Evolutionary conservation across 1,284 basidiomycete species (phyloP).

Genomic region (Sporisorium exsertum): DNA sequence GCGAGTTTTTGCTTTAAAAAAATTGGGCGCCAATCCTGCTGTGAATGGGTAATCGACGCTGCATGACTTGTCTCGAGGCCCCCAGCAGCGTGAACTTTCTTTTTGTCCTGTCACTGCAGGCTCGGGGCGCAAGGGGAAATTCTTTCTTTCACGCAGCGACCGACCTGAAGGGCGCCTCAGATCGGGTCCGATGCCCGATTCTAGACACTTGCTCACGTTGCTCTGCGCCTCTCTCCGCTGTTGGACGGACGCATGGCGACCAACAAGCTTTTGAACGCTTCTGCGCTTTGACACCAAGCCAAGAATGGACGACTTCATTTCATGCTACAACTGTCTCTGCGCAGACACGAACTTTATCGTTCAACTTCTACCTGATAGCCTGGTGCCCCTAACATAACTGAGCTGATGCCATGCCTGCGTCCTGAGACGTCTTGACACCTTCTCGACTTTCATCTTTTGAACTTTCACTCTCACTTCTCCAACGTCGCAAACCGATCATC

Average conservation of each 20-base stretch:
- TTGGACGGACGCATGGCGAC: slow-evolving; percentile 11
- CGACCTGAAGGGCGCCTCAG: too few relatives aligned
- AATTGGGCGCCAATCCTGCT: background rate
- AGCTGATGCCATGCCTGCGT: too few relatives aligned
- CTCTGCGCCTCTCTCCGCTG: background rate
- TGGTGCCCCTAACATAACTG: background rate
- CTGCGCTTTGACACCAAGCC: too few relatives aligned
- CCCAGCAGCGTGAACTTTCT: background rate
- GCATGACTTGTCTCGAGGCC: slow-evolving; percentile 6
- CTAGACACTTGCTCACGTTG: background rate
- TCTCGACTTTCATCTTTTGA: background rate
- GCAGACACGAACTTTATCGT: background rate
- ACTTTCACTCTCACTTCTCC: background rate
- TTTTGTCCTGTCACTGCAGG: too few relatives aligned
- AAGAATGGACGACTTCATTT: slow-evolving; percentile 7
- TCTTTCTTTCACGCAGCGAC: slow-evolving; percentile 11
- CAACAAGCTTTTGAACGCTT: background rate
- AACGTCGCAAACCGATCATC: background rate
- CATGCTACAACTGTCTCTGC: slow-evolving; percentile 9
- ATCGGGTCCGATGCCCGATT: slow-evolving; percentile 8
- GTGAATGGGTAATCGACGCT: slow-evolving; percentile 29
- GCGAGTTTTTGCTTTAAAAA: slow-evolving; percentile 4
- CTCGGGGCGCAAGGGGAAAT: slow-evolving; percentile 5
- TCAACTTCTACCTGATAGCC: background rate
- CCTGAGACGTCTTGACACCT: background rate